Evolutionary conservation across 768 basidiomycete genomes (phyloP).

Genomic region (Suillus bovinus): DNA sequence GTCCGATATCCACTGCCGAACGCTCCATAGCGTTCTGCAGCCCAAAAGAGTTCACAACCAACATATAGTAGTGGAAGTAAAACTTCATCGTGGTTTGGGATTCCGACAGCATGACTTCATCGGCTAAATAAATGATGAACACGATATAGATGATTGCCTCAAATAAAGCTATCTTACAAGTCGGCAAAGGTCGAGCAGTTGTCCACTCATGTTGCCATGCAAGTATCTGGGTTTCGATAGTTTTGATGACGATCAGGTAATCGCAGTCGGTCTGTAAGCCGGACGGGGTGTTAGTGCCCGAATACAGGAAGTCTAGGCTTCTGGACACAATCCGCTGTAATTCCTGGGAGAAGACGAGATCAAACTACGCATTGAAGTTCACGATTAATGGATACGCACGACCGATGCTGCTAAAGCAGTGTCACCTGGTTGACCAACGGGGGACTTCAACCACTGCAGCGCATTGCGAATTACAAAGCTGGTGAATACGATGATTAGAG

Average conservation of each 20-base stretch:
- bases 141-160: not conserved
- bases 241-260: conserved; percentile 80
- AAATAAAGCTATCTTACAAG: conserved; percentile 19
- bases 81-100: conserved; percentile 49
- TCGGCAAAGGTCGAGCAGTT: conserved; percentile 16
- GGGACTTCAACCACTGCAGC: conserved; percentile 68
- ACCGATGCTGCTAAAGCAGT: conserved; percentile 72
- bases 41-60: conserved; percentile 95
- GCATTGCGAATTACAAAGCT: conserved; percentile 90
- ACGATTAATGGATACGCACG: conserved; percentile 43
- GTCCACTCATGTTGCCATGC: conserved; percentile 60
- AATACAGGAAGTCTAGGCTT: conserved; percentile 88
- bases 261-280: conserved; percentile 85
- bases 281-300: conserved; percentile 73
- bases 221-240: conserved; percentile 77
- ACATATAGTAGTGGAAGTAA: conserved; percentile 81
- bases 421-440: conserved; percentile 66
- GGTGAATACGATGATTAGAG: conserved; percentile 13
- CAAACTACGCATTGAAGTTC: conserved; percentile 5
- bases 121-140: conserved; percentile 18
- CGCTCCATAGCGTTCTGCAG: conserved; percentile 94
- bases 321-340: conserved; percentile 88
- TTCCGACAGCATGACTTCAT: conserved; percentile 30
- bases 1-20: conserved; percentile 67
- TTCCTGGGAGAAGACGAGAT: conserved; percentile 47